These are phyloP conservation scores for Delitschia confertaspora DNA, from an alignment of 495 filamentous ascomycete genomes.

Conservation along the genomic window DNA sequence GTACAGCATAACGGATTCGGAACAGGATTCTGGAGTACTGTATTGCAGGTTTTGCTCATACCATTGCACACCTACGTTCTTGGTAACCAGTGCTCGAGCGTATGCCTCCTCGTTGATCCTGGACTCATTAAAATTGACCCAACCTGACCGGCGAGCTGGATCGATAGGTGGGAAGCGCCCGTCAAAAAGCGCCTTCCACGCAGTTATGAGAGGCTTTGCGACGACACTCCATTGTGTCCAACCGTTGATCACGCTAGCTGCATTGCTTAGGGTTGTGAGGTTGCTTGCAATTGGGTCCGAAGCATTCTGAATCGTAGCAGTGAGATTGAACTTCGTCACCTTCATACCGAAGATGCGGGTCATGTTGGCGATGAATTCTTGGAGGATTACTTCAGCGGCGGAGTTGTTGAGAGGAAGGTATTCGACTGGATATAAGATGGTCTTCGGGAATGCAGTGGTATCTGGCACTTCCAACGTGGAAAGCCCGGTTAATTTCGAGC, in stretches of 20 bases:
- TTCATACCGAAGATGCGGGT: conserved; percentile 28
- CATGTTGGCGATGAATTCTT: conserved; percentile 40
- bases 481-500: conserved; percentile 31
- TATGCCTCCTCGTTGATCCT: conserved; percentile 23
- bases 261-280: conserved; percentile 10
- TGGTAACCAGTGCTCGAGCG: conserved; percentile 26
- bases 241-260: conserved; percentile 23
- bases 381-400: conserved; percentile 32
- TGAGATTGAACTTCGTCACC: conserved; percentile 29
- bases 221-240: conserved; percentile 24
- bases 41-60: conserved; percentile 34
- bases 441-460: conserved; percentile 32
- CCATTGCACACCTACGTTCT: conserved; percentile 34
- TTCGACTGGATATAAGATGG: conserved; percentile 34
- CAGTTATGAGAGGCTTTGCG: conserved; percentile 27
- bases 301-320: conserved; percentile 27
- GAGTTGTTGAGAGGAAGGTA: conserved; percentile 36
- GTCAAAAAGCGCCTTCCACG: conserved; percentile 30
- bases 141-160: conserved; percentile 28
- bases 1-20: conserved; percentile 36
- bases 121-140: conserved; percentile 26
- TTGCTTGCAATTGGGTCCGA: conserved; percentile 22
- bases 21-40: conserved; percentile 34
- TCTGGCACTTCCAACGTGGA: conserved; percentile 31
- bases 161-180: conserved; percentile 37